Evolutionary conservation across 2,329 filamentous ascomycete species (phyloP), one percentile per base, ranked within the genome.

Genomic region (Amphichorda felina): DNA sequence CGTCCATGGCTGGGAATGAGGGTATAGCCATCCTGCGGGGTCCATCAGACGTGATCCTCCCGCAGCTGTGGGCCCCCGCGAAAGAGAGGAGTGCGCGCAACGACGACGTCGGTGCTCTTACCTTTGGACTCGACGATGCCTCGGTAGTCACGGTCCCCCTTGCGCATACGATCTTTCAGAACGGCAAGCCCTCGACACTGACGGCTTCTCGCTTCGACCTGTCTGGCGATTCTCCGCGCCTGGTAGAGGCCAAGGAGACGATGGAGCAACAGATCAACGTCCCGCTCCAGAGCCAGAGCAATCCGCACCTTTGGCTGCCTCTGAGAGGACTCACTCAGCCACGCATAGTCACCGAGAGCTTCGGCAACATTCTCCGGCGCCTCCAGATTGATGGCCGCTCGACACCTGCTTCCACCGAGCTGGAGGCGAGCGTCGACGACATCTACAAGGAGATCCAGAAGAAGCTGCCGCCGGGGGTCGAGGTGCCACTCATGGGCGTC

Each of bases 131-230:
- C 13, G 58, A 57, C 7, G 46, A 41, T 30, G 48, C 50, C 9
- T 51, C 55, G 3, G 19, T 24, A 6, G 53, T 70, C 36, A 73
- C 66, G 5, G 39, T 88, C 2, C 83, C 83, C 2, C 60, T 91
- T 18, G 79, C 84, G 28, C 84, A 86, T 48, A 93, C 85, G 0
- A 60, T 86, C 6, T 91, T 91, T 49, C 72, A 77, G 27, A 89
- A 79, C 40, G 80, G 76, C 31, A 64, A 61, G 18, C 61, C 61
- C 1, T 77, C 77, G 2, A 82, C 75, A 2, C 55, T 84, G 7
- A 49, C 70, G 19, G 57, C 61, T 2, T 49, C 50, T 9, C 45
- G 50, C 8, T 54, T 54, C 34, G 45, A 54, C 25, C 35, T 57
- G 21, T 44, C 34, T 14, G 24, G 30, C 17, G 14, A 17, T 9